Evolutionary conservation across 129 eudicot species (phyloP), one percentile per base, ranked within the genome.

Genomic region (Gnaphalium uliginosum): DNA sequence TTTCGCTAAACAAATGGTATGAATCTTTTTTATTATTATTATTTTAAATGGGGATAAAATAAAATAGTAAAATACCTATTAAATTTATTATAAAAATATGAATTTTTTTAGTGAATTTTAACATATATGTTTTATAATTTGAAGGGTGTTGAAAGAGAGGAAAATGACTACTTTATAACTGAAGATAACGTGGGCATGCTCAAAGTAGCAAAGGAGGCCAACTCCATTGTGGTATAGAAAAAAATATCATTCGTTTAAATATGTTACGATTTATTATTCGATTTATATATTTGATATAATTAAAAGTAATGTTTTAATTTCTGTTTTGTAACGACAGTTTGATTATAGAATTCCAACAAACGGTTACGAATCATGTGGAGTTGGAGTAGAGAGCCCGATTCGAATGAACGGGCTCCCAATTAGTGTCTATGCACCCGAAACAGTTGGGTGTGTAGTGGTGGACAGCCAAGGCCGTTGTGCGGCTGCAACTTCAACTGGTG

Each of bases 401-500:
- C 50, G 26, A 25, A 92, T 92, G 98, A 92, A 92, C 76, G 98
- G 98, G 2, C 90, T 92, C 10, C 94, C 98, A 6, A 87, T 92
- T 33, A 71, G 88, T 10, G 83, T 92, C 3, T 92, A 92, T 60
- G 85, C 98, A 0, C 96, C 96, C 4, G 98, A 93, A 81, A 93
- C 98, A 0, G 98, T 90, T 4, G 98, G 98, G 15, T 93, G 98
- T 58, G 98, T 82, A 66, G 98, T 88, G 54, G 98, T 90, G 8
- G 98, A 93, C 81, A 71, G 82, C 74, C 68, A 87, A 74, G 97
- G 97, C 22, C 89, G 88, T 22, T 93, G 98, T 37, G 98, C 98
- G 0, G 98, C 97, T 2, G 98, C 95, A 53, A 93, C 98, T 0
- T 93, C 98, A 4, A 93, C 98, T 4, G 98, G 97, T 15, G 98